Conservation (phyloP, 2,329 filamentous ascomycete genomes). For the Trichoderma hamatum region DNA sequence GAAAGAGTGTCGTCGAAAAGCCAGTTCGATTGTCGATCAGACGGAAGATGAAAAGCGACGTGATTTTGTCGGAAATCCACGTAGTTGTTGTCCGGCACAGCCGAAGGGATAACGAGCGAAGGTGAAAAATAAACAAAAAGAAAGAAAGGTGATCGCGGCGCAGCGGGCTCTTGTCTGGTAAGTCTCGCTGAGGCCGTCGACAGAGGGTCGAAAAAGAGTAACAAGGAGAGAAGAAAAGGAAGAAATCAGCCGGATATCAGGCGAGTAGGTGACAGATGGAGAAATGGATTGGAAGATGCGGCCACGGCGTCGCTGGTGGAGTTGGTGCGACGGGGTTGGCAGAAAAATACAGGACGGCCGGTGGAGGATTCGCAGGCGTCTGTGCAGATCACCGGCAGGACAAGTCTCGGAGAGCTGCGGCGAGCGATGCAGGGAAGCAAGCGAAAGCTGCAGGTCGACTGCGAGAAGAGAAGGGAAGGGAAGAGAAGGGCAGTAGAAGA, state of each 20-base stretch:
- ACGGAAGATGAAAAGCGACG: background rate
- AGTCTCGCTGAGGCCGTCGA: conserved; percentile 9
- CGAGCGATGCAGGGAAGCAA: background rate
- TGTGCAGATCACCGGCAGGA: conserved; percentile 21
- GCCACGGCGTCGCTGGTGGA: conserved; percentile 15
- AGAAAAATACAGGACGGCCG: conserved; percentile 12
- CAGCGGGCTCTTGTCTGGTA: background rate
- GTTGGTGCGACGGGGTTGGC: conserved; percentile 21
- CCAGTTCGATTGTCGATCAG: conserved; percentile 17
- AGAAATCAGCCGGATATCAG: conserved; percentile 5
- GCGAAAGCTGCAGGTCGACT: background rate
- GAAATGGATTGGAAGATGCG: conserved; percentile 17
- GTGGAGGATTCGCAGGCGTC: conserved; percentile 20
- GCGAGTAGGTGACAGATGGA: conserved; percentile 14
- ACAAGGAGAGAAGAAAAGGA: background rate
- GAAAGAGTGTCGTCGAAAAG: conserved; percentile 22
- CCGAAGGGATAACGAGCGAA: conserved; percentile 23
- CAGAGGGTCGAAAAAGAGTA: conserved; percentile 3
- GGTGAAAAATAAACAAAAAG: conserved; percentile 9
- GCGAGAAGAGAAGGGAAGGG: conserved; percentile 3
- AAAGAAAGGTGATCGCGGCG: conserved; percentile 8
- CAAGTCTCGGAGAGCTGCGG: conserved; percentile 16
- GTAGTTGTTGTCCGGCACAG: conserved; percentile 25
- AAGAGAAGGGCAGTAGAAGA: background rate
- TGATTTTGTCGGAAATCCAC: background rate